A percentile compares a stretch with the other conserved stretches of the same genome.
phyloP scores from a whole-genome alignment of 805 yeast genomes.

The Candida stauntonica region DNA sequence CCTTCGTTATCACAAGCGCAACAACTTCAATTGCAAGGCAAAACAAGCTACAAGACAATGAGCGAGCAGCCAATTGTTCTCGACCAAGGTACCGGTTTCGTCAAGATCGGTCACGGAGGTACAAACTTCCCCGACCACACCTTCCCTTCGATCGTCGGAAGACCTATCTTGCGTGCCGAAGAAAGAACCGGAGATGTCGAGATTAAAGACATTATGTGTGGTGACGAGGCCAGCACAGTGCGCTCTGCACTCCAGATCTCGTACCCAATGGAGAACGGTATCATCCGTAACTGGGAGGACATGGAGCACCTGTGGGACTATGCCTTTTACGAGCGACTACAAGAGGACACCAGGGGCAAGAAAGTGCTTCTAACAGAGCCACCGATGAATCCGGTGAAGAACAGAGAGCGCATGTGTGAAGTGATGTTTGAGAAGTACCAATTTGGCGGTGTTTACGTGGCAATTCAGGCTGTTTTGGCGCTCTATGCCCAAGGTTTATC shows the following conservation, averaged over 20 bases:
- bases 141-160: slow-evolving; percentile 95
- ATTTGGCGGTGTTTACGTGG: slow-evolving; percentile 91
- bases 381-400: slow-evolving; percentile 91
- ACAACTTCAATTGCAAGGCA: no score
- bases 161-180: slow-evolving; percentile 96
- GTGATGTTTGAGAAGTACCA: slow-evolving; percentile 89
- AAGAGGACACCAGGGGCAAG: slow-evolving; percentile 70
- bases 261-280: slow-evolving; percentile 99
- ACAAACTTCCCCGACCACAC: slow-evolving; percentile 96
- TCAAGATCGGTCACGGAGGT: slow-evolving; percentile 94
- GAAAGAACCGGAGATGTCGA: slow-evolving; percentile 76
- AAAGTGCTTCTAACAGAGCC: slow-evolving; percentile 93
- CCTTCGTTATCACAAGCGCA: neutral
- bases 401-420: slow-evolving; percentile 87
- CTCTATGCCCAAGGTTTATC: slow-evolving; percentile 95
- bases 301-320: slow-evolving; percentile 99
- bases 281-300: slow-evolving; percentile 96
- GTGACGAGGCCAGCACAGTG: slow-evolving; percentile 88
- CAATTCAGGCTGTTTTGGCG: slow-evolving; percentile 97
- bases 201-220: slow-evolving; percentile 96
- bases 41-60: slow-evolving; percentile 14
- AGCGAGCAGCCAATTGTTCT: slow-evolving; percentile 49
- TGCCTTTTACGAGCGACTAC: slow-evolving; percentile 88
- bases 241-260: slow-evolving; percentile 86
- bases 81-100: slow-evolving; percentile 99